Evolutionary conservation across 306 rosid species (phyloP).

Genomic region (Pachyrhizus erosus): DNA sequence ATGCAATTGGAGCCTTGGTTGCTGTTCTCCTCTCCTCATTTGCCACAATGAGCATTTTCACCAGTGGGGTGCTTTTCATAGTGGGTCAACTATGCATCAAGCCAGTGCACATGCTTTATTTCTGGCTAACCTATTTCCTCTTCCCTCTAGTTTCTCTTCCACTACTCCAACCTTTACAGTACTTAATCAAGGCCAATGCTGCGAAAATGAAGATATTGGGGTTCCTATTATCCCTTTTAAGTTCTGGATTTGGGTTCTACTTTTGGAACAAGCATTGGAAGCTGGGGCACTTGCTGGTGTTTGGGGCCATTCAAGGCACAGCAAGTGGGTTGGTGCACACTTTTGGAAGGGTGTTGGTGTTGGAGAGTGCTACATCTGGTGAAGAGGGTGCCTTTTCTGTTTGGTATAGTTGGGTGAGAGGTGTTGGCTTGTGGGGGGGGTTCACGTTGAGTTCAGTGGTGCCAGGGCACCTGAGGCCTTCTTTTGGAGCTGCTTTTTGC

Average conservation of each 20-base stretch:
- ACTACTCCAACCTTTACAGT: constrained; percentile 60
- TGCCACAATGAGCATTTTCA: constrained; percentile 71
- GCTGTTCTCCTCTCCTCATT: constrained; percentile 65
- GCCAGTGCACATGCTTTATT: constrained; percentile 59
- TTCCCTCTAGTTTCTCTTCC: constrained; percentile 70
- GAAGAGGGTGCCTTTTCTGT: constrained; percentile 71
- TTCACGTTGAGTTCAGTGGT: constrained; percentile 57
- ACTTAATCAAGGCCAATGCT: constrained; percentile 48
- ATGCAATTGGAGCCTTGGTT: constrained; percentile 61
- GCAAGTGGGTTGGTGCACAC: constrained; percentile 65
- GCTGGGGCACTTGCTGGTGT: constrained; percentile 45
- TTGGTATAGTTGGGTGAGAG: constrained; percentile 73
- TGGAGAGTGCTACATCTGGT: constrained; percentile 67
- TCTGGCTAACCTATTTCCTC: constrained; percentile 77
- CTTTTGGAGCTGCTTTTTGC: constrained; percentile 66
- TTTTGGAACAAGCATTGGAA: constrained; percentile 52
- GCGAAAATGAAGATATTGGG: constrained; percentile 78
- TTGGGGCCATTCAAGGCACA: constrained; percentile 69
- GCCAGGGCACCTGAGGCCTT: constrained; percentile 46
- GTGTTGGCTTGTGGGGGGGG: constrained; percentile 61
- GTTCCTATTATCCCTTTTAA: constrained; percentile 53
- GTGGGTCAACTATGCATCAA: constrained; percentile 71
- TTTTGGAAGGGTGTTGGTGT: constrained; percentile 64
- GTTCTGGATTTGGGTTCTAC: constrained; percentile 68
- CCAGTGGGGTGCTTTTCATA: constrained; percentile 59